Evolutionary conservation across 2,329 filamentous ascomycete species (phyloP).

Genomic region (Claviceps maximensis): DNA sequence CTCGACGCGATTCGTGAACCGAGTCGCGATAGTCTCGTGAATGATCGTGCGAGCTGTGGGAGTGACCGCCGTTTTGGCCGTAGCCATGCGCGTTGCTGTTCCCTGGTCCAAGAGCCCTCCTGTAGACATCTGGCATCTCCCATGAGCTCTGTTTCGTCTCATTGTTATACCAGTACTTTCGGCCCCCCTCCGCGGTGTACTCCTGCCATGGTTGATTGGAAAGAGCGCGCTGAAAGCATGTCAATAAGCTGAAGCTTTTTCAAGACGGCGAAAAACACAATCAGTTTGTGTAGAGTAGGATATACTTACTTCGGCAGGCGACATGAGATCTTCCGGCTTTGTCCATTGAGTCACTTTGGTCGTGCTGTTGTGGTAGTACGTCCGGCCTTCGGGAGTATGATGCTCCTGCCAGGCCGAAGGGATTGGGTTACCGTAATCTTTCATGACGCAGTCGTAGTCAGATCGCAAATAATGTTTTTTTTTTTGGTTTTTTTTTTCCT

Average conservation of each 20-base stretch:
- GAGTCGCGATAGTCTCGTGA: conserved; percentile 26
- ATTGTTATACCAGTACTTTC: conserved; percentile 91
- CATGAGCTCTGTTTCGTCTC: conserved; percentile 87
- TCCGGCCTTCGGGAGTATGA: conserved; percentile 64
- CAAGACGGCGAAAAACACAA: neutral
- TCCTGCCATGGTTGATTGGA: conserved; percentile 84
- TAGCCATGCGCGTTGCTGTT: conserved; percentile 19
- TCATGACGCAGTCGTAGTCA: conserved; percentile 32
- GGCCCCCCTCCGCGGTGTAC: conserved; percentile 73
- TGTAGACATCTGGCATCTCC: conserved; percentile 82
- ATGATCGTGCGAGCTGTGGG: conserved; percentile 23
- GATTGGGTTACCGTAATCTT: conserved; percentile 36
- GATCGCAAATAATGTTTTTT: no score
- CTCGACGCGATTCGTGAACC: conserved; percentile 42
- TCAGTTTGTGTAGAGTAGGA: neutral
- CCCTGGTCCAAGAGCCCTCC: conserved; percentile 47
- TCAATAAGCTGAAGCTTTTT: neutral
- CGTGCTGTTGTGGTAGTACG: conserved; percentile 80
- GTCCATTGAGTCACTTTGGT: conserved; percentile 90
- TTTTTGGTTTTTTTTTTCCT: neutral
- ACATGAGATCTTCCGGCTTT: conserved; percentile 85
- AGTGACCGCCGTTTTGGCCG: conserved; percentile 26
- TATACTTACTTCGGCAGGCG: conserved; percentile 55
- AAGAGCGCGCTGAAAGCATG: conserved; percentile 51
- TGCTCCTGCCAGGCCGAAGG: conserved; percentile 65